These are phyloP conservation scores for Saksenaea oblongispora DNA, from an alignment of 371 early-diverging fungal species.

Conservation along the genomic window DNA sequence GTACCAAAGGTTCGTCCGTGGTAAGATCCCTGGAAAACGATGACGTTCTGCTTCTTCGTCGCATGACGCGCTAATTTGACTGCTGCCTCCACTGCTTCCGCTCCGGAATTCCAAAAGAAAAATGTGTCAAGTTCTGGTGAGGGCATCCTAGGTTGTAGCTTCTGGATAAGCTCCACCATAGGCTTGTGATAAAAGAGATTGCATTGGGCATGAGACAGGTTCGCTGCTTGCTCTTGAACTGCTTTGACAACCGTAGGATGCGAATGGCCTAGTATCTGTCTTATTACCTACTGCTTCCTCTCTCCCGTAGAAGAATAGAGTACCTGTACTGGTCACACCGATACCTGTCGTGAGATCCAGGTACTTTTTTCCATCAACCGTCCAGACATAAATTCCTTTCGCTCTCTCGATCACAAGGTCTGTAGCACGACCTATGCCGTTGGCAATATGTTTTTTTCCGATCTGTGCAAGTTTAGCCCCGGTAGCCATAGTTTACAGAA, in stretches of 20 bases:
- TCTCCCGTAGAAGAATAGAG: not conserved
- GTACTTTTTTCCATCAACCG: slow-evolving; percentile 53
- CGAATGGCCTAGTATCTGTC: slow-evolving; percentile 31
- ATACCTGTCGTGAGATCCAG: slow-evolving; percentile 62
- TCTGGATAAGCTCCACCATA: slow-evolving; percentile 54
- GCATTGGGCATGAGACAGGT: slow-evolving; percentile 54
- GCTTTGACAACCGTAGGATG: slow-evolving; percentile 66
- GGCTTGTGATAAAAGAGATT: slow-evolving; percentile 59
- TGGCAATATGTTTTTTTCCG: slow-evolving; percentile 49
- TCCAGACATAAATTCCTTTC: slow-evolving; percentile 50
- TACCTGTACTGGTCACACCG: slow-evolving; percentile 60
- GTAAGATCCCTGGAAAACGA: slow-evolving; percentile 55
- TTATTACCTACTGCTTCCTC: not conserved
- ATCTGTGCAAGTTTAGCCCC: slow-evolving; percentile 44
- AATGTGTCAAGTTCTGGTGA: slow-evolving; percentile 49
- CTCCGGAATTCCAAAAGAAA: slow-evolving; percentile 62
- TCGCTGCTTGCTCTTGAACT: slow-evolving; percentile 58
- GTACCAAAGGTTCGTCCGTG: slow-evolving; percentile 65
- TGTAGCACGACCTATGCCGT: slow-evolving; percentile 52
- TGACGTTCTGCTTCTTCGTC: slow-evolving; percentile 57
- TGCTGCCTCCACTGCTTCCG: slow-evolving; percentile 62
- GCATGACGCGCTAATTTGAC: slow-evolving; percentile 60
- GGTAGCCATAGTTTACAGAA: slow-evolving; percentile 21
- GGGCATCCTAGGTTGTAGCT: slow-evolving; percentile 51
- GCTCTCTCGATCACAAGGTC: slow-evolving; percentile 52